phyloP scores from a whole-genome alignment of 768 basidiomycete genomes.

The Amanita jacksonii region DNA sequence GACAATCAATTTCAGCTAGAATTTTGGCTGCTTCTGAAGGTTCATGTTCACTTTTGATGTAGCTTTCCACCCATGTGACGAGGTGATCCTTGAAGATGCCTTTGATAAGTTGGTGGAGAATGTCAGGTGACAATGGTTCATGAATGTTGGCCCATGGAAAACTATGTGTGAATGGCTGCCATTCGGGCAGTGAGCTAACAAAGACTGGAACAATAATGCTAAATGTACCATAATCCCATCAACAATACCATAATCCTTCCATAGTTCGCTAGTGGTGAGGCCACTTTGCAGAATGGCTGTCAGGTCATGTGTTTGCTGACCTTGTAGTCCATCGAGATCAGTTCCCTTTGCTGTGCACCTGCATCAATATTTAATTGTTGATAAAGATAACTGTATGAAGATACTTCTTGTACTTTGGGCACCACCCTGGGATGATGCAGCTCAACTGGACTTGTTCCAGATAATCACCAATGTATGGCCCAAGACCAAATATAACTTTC shows the following conservation, averaged over 20 bases:
- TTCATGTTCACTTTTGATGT: constrained; percentile 11
- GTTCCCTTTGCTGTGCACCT: background rate
- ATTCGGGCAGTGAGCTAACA: background rate
- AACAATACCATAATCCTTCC: background rate
- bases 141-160: constrained; percentile 29
- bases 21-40: background rate
- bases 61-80: constrained; percentile 22
- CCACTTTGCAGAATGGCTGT: background rate
- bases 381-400: background rate
- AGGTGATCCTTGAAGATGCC: constrained; percentile 30
- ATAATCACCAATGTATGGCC: constrained; percentile 30
- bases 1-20: background rate
- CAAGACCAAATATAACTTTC: constrained; percentile 21
- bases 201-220: too few species aligned
- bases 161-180: constrained; percentile 24
- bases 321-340: background rate
- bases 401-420: constrained; percentile 18
- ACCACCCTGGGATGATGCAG: constrained; percentile 27
- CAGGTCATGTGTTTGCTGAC: background rate
- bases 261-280: background rate
- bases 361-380: too few species aligned
- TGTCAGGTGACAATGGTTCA: constrained; percentile 20
- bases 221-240: background rate
- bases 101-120: constrained; percentile 28
- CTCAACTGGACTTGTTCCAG: constrained; percentile 25